Evolutionary conservation across 805 yeast species (phyloP).

Genomic region (Candida nemodendra): DNA sequence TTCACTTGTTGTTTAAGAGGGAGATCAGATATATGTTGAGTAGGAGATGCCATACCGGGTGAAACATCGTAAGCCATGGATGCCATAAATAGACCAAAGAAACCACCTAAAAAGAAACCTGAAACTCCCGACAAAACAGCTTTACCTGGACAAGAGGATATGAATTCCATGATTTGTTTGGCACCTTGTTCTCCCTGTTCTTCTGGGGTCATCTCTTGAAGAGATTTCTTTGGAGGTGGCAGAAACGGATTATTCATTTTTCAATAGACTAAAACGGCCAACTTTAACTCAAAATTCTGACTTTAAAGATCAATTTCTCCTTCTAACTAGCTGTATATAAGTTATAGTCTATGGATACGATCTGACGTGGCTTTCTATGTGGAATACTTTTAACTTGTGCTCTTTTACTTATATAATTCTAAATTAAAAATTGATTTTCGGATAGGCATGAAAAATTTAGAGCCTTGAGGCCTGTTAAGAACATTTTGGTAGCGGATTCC

Average conservation of each 20-base stretch:
- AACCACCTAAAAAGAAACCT: slow-evolving; percentile 93
- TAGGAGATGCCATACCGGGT: slow-evolving; percentile 46
- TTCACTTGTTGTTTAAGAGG: slow-evolving; percentile 94
- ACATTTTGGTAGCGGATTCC: too few species aligned
- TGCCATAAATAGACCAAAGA: slow-evolving; percentile 94
- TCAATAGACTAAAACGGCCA: background rate
- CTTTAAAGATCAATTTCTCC: too few species aligned
- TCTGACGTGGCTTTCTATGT: too few species aligned
- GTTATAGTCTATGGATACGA: too few species aligned
- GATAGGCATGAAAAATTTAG: too few species aligned
- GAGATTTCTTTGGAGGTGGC: slow-evolving; percentile 48
- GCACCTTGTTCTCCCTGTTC: slow-evolving; percentile 95
- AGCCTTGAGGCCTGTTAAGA: too few species aligned
- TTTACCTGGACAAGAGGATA: slow-evolving; percentile 95
- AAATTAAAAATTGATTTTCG: too few species aligned
- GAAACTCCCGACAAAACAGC: slow-evolving; percentile 88
- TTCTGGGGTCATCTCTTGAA: slow-evolving; percentile 77
- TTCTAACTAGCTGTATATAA: too few species aligned
- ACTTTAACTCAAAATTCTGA: too few species aligned
- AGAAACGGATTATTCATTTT: slow-evolving; percentile 34
- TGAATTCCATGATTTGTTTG: slow-evolving; percentile 71
- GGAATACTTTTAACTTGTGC: too few species aligned
- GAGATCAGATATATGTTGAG: slow-evolving; percentile 65
- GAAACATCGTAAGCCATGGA: slow-evolving; percentile 84
- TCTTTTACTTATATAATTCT: too few species aligned